Conservation (phyloP, 164 flowering plant species). For the Chimonanthus salicifolius region DNA sequence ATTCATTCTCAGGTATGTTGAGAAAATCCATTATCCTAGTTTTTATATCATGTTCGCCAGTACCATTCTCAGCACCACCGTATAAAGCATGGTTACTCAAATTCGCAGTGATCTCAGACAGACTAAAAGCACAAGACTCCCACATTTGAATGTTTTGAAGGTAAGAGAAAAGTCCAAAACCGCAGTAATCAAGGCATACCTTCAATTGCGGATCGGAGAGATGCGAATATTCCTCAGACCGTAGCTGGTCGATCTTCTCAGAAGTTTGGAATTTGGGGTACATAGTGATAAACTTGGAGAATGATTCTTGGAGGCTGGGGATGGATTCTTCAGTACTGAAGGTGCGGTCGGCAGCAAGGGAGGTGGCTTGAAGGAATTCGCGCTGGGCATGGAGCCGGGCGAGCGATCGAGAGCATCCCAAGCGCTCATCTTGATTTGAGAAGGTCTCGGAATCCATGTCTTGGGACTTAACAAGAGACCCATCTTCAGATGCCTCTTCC, state of each 20-base stretch:
- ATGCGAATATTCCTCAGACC: constrained; percentile 53
- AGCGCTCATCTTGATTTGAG: constrained; percentile 31
- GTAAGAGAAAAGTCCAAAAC: constrained; percentile 76
- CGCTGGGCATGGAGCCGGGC: constrained; percentile 58
- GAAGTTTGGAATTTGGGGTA: constrained; percentile 62
- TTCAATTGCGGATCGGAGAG: constrained; percentile 32
- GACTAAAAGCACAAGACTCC: constrained; percentile 57
- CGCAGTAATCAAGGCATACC: constrained; percentile 83
- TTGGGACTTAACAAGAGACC: constrained; percentile 63
- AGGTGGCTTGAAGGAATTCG: constrained; percentile 58
- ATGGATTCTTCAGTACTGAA: constrained; percentile 41
- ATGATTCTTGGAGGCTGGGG: constrained; percentile 39
- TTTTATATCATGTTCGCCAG: constrained; percentile 48
- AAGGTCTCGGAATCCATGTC: constrained; percentile 45
- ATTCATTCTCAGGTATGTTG: constrained; percentile 74
- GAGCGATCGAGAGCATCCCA: constrained; percentile 54
- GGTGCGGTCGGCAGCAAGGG: constrained; percentile 53
- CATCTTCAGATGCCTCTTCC: constrained; percentile 91
- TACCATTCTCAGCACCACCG: constrained; percentile 63
- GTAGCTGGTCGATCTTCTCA: constrained; percentile 58
- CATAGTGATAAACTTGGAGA: constrained; percentile 61
- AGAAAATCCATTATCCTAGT: constrained; percentile 66
- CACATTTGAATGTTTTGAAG: constrained; percentile 46
- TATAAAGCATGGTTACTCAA: constrained; percentile 54
- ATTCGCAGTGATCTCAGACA: constrained; percentile 63